Base-by-base conservation (phyloP, 2,329 filamentous ascomycete species). In the Ophiobolus disseminans region DNA sequence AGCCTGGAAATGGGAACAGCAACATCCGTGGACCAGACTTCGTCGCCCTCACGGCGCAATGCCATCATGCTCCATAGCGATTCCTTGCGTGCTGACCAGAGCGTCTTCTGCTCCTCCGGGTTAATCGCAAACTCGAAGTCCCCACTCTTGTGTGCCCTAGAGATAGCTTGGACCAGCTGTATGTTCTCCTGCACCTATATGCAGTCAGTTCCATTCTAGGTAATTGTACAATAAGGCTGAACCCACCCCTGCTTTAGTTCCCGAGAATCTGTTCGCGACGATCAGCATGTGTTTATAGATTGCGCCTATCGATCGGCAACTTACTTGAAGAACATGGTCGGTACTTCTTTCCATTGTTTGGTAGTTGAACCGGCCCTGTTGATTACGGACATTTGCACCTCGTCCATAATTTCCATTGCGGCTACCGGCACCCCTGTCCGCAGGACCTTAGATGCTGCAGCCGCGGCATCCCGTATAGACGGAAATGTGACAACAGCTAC, bases 331-430 rank as follows among this genome's bases (percentile, higher is more conserved):
- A 93, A 92, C 10, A 93, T 79, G 1, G 89, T 92, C 0, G 89
- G 89, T 45, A 81, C 74, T 71, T 92, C 89, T 60, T 87, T 82
- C 89, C 89, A 93, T 34, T 83, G 82, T 13, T 85, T 86, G 6
- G 83, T 81, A 0, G 88, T 91, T 3, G 84, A 84, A 1, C 88
- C 87, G 9, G 87, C 83, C 43, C 86, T 78, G 73, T 94, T 94
- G 66, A 94, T 86, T 0, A 93, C 88, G 55, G 79, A 82, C 90
- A 94, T 94, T 73, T 92, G 89, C 3, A 93, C 87, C 48, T 94
- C 90, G 66, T 94, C 90, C 88, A 94, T 91, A 59, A 94, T 85
- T 73, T 94, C 90, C 83, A 92, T 87, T 3, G 87, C 87, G 0
- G 86, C 88, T 5, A 92, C 81, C 0, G 87, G 88, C 3, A 91